A percentile compares a stretch with the other conserved stretches of the same genome.
Evolutionary conservation across 177 flowering plant species (phyloP).

Genomic region (Vitis hybrid): DNA sequence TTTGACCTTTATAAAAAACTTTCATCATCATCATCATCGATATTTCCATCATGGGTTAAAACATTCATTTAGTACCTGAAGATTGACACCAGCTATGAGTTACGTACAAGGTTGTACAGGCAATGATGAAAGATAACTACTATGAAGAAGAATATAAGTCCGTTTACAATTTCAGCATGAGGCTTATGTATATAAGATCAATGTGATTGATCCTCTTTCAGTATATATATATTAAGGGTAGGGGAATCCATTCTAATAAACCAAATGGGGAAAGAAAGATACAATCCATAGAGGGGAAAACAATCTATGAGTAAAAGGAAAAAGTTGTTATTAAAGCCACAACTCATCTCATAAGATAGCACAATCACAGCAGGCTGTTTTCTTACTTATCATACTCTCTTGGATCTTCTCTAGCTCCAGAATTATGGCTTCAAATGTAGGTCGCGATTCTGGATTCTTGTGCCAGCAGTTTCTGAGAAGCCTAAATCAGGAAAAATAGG

Average conservation of each 20-base stretch:
- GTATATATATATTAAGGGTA: not conserved
- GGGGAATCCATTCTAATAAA: not conserved
- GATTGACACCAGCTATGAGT: no score
- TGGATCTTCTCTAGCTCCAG: slow-evolving; percentile 40
- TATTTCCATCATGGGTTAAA: no score
- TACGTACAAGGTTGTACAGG: no score
- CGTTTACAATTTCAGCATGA: not conserved
- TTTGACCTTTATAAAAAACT: no score
- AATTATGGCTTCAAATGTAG: slow-evolving; percentile 54
- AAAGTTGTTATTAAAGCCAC: not conserved
- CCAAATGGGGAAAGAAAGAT: not conserved
- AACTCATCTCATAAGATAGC: slow-evolving; percentile 21
- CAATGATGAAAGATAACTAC: not conserved
- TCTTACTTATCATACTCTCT: slow-evolving; percentile 23
- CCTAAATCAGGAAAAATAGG: slow-evolving; percentile 20
- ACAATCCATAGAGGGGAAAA: not conserved
- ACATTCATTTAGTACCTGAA: no score
- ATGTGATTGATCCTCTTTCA: not conserved
- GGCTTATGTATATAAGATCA: not conserved
- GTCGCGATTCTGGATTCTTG: slow-evolving; percentile 52
- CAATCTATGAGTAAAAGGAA: not conserved
- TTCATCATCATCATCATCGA: no score
- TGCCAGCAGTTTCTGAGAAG: slow-evolving; percentile 62
- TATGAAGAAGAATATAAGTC: not conserved
- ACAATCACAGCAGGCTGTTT: slow-evolving; percentile 30